Conservation (phyloP, 2,329 filamentous ascomycete species). For the Ceratocystis albifundus region DNA sequence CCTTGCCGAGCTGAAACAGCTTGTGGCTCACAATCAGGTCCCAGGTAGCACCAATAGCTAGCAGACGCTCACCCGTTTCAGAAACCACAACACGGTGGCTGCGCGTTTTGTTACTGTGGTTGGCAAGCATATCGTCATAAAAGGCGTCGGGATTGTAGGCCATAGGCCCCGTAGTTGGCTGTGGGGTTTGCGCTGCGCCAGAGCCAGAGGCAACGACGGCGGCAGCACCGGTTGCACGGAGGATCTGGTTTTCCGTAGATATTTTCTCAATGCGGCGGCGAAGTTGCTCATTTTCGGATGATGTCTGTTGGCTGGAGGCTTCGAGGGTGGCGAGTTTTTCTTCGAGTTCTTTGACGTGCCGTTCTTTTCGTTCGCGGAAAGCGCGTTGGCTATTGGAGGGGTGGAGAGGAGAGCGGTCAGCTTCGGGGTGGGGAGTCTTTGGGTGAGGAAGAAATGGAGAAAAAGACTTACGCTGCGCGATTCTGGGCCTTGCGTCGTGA, state of each 20-base stretch:
- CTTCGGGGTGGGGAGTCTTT: neutral
- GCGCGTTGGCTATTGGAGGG: conserved; percentile 66
- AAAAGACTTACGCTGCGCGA: conserved; percentile 44
- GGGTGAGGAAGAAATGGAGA: neutral
- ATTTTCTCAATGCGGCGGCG: conserved; percentile 74
- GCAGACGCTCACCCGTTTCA: conserved; percentile 54
- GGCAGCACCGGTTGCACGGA: conserved; percentile 54
- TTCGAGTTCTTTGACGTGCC: conserved; percentile 81
- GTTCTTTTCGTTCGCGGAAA: conserved; percentile 91
- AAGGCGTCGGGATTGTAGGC: conserved; percentile 62
- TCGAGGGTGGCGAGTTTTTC: conserved; percentile 69
- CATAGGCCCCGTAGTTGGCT: conserved; percentile 51
- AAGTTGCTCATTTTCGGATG: conserved; percentile 75
- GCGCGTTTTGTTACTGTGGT: conserved; percentile 50
- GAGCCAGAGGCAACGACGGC: conserved; percentile 30
- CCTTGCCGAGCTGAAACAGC: conserved; percentile 60
- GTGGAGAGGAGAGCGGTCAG: neutral
- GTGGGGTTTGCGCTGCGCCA: conserved; percentile 26
- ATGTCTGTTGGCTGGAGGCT: conserved; percentile 57
- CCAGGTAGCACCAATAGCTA: conserved; percentile 74
- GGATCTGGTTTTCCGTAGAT: conserved; percentile 82
- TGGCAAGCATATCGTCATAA: conserved; percentile 50
- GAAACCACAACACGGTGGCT: conserved; percentile 58
- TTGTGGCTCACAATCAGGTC: conserved; percentile 76
- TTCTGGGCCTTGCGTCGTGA: conserved; percentile 51